A percentile compares a stretch with the other conserved stretches of the same genome.
phyloP scores from a whole-genome alignment of 2,329 filamentous ascomycete genomes.

The Pseudopithomyces maydicus region DNA sequence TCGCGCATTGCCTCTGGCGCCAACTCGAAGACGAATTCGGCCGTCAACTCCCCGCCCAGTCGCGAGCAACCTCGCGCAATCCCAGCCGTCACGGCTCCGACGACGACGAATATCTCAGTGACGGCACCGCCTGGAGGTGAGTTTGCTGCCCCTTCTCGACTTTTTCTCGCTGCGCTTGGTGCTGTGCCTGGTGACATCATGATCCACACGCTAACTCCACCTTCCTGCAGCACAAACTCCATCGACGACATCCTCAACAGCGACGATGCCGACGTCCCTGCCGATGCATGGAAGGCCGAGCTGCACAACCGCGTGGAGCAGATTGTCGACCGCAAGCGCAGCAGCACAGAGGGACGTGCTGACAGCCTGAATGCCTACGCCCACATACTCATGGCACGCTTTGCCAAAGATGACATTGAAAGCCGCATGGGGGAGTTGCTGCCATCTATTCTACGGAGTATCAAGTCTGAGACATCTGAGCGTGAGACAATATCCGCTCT shows the following conservation, averaged over 20 bases:
- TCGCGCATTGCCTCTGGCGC: slow-evolving; percentile 61
- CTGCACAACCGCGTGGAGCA: slow-evolving; percentile 71
- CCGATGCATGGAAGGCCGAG: slow-evolving; percentile 64
- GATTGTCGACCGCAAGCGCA: slow-evolving; percentile 78
- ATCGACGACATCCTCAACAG: slow-evolving; percentile 65
- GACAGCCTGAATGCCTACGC: slow-evolving; percentile 65
- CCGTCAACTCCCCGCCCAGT: slow-evolving; percentile 62
- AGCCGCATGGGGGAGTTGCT: slow-evolving; percentile 65
- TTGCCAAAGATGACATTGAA: slow-evolving; percentile 66
- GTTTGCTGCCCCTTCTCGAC: slow-evolving; percentile 20
- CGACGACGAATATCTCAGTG: slow-evolving; percentile 66
- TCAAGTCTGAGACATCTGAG: slow-evolving; percentile 70
- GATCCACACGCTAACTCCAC: slow-evolving; percentile 24
- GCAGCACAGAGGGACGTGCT: slow-evolving; percentile 73
- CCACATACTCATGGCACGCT: slow-evolving; percentile 71
- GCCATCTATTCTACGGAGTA: slow-evolving; percentile 69
- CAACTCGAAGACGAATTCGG: slow-evolving; percentile 63
- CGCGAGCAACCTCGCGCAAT: slow-evolving; percentile 53
- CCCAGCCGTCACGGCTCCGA: slow-evolving; percentile 68
- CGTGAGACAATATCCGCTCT: slow-evolving; percentile 73
- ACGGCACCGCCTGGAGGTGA: slow-evolving; percentile 64
- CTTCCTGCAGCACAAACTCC: slow-evolving; percentile 60
- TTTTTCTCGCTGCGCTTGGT: slow-evolving; percentile 15
- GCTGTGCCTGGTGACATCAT: slow-evolving; percentile 33
- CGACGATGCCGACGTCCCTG: slow-evolving; percentile 56